Percentiles rank a stretch among this genome's conserved stretches.
Conservation (phyloP, 345 rosid genomes). For the Combretum micranthum region DNA sequence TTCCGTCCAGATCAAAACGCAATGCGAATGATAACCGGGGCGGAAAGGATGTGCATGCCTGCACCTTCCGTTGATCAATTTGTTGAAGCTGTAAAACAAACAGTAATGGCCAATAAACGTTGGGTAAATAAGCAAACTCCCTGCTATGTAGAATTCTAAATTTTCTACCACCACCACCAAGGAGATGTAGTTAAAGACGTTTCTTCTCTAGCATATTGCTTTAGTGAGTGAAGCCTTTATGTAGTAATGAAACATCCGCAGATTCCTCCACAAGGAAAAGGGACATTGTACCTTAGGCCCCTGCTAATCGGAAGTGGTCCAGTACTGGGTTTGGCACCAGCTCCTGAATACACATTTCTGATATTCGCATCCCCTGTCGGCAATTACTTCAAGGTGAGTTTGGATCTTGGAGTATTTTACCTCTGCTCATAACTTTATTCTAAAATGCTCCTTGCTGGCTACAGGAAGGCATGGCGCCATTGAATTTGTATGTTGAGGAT, state of each 20-base stretch:
- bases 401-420: neutral
- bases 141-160: neutral
- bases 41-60: conserved; percentile 87
- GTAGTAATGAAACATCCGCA: conserved; percentile 9
- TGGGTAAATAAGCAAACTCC: conserved; percentile 41
- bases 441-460: conserved; percentile 7
- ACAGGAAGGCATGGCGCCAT: conserved; percentile 46
- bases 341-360: conserved; percentile 69
- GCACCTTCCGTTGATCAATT: conserved; percentile 71
- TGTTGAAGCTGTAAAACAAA: conserved; percentile 61
- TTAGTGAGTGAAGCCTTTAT: no score
- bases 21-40: conserved; percentile 54
- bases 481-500: conserved; percentile 56
- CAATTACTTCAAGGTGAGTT: conserved; percentile 68
- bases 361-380: conserved; percentile 72
- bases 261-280: conserved; percentile 89
- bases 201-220: no score
- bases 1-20: conserved; percentile 80
- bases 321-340: conserved; percentile 59
- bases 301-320: conserved; percentile 78
- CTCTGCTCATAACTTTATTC: neutral
- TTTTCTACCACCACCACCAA: no score
- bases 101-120: conserved; percentile 59
- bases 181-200: no score
- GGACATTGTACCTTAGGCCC: conserved; percentile 72